Base-by-base conservation (phyloP, 352 stramenopile genomes). In the Pythium chondricola region DNA sequence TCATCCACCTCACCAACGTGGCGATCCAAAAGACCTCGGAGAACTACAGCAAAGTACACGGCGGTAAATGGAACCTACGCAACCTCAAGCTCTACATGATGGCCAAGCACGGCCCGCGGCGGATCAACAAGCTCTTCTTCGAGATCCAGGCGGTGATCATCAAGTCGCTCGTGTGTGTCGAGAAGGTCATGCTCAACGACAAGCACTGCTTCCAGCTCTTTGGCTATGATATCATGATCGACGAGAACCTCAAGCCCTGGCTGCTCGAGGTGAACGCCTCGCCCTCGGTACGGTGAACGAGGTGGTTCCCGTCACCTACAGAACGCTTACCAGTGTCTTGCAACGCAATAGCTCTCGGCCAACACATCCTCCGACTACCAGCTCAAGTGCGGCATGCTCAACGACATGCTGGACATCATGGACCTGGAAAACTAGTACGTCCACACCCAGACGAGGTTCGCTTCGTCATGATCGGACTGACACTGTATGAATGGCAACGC, bases 191-290 rank as follows among this genome's bases (percentile, higher is more conserved):
- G 54, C 96, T 98, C 47, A 92, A 95, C 48, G 92, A 97, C 70
- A 96, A 96, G 51, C 90, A 98, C 69, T 97, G 90, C 71, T 98
- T 97, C 45, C 86, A 98, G 57, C 70, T 98, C 14, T 98, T 97
- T 62, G 93, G 92, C 30, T 97, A 95, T 55, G 88, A 95, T 48
- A 73, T 96, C 33, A 91, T 97, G 74, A 93, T 96, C 39, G 88
- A 96, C 51, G 75, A 93, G 56, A 88, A 86, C 17, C 68, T 97
- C 41, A 95, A 96, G 58, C 83, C 86, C 6, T 97, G 86, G 88
- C 65, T 97, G 25, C 62, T 97, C 13, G 88, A 98, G 65, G 93
- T 98, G 17, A 98, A 98, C 45, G 87, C 92, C 6, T 97, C 88
- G 14, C 93, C 93, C 16, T 96, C 85, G 43, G 78, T 88, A 52